Base-by-base conservation (phyloP, 768 basidiomycete genomes). In the Russula brevipes region DNA sequence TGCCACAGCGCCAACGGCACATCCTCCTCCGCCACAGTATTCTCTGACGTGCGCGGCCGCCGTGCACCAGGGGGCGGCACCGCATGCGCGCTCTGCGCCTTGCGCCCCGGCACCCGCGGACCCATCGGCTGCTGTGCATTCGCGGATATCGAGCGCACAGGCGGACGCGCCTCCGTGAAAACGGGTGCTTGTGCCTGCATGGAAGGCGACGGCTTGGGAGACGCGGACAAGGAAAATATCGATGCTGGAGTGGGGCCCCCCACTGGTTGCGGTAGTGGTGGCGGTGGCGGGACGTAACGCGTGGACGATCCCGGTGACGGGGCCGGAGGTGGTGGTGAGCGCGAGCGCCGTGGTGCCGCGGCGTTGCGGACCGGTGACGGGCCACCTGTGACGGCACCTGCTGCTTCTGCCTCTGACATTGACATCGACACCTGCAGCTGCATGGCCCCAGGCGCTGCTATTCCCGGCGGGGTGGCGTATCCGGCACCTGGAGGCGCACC, bases 1-100 rank as follows among this genome's bases (percentile, higher is more conserved):
- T 91, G 88, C 80, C 85, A 91, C 60, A 89, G 73, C 19, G 91
- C 89, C 53, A 93, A 77, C 19, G 90, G 90, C 44, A 90, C 76
- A 70, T 92, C 90, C 71, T 92, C 90, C 70, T 91, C 89, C 24
- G 70, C n/a, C 38, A 69, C 44, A 24, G 68, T 60, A n/a, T 74
- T 72, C 57, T 81, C 78, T 55, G 77, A 75, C 35, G 77, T 76
- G 68, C 77, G 77, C 45, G 79, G 78, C 65, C 79, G 76, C 62
- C 72, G 70, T 17, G 73, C 76, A 58, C 77, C 73, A 4, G 61
- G 64, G 24, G 79, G 71, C 19, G 76, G 65, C 10, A 81, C 77
- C 17, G 86, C 87, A 71, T 86, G 82, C n/a, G 83, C 83, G 68
- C 87, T 89, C 59, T 75, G 72, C 16, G 81, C 84, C 72, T 91